Base-by-base conservation (phyloP, 163 green algal species). In the Chloromonas sp. region DNA sequence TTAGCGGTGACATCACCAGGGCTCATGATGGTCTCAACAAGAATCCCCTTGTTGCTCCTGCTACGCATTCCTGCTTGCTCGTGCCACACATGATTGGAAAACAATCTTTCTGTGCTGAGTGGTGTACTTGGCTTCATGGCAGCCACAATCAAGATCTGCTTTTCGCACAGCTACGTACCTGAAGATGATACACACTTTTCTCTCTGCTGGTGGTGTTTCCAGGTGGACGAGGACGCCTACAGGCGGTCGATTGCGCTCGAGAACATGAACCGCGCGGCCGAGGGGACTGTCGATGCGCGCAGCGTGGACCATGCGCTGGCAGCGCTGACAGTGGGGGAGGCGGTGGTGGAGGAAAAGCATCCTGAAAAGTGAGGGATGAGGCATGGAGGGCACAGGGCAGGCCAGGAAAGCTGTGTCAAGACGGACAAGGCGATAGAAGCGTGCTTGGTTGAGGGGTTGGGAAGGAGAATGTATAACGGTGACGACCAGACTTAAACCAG, bases 191-290 rank as follows among this genome's bases (percentile, higher is more conserved):
- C 66, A 74, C 66, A 74, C 66, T 15, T 11, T 15, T 74, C 5
- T 74, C 15, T 82, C 3, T 71, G 58, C 59, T 11, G 1, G 14
- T 70, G 70, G 36, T 36, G 36, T 36, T 36, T 36, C 36, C 82
- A 84, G 82, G 5, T 84, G 70, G 82, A 81, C 71, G 70, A 79
- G 58, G 70, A 80, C 2, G 60, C 70, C 2, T 84, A 84, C 58
- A n/a, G 15, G 2, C 60, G 60, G 71, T 14, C 77, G 71, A 66
- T 94, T 1, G 89, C 88, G 60, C 82, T 70, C 3, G 84, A 89
- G 84, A 93, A 93, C 88, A 78, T 85, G 0, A 93, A 94, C 85
- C 85, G 88, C 61, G 66, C n/a, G 81, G 59, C 88, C 58, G 89
- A 88, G 5, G 91, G 86, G 3, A 85, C 81, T 14, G 87, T 92